Base-by-base conservation (phyloP, 305 asterid genomes). In the Petunia hybrid region DNA sequence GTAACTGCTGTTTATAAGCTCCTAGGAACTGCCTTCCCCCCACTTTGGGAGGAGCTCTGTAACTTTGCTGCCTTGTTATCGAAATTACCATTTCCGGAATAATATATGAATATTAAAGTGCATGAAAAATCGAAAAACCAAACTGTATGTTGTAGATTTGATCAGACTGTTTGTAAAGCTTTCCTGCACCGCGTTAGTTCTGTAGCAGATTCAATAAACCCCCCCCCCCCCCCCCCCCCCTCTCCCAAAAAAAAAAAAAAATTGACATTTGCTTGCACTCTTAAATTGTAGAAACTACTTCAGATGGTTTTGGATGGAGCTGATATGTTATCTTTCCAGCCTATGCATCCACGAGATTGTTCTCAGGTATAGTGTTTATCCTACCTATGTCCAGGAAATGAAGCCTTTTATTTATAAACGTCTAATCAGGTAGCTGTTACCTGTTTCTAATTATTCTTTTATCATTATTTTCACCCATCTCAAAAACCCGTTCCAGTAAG, bases 291-390 rank as follows among this genome's bases (percentile, higher is more conserved):
- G 99, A 90, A 91, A 88, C 84, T 95, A 88, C 88, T 92, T 80
- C 90, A 86, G 83, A 87, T 94, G 86, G 97, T 95, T 87, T 88
- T 92, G 84, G 94, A 91, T 87, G 95, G 95, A 22, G 89, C 59
- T 60, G 97, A 88, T 81, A 95, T 95, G 63, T 82, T 87, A 1
- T 91, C 97, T 66, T 95, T 95, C 84, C 92, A 86, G 78, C 97
- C 97, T 65, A 95, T 95, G 98, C 93, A 88, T 83, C 80, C 91
- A 31, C 93, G 91, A 39, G 99, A 95, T 86, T 95, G 98, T 91
- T 86, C 98, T 79, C 97, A 94, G 97, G 99, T 95, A 89, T n/a
- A 82, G 57, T 65, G 76, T 75, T 60, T 81, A 61, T 81, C 67
- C 64, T 4, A 46, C 46, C 57, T 73, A n/a, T 56, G 64, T 57